Evolutionary conservation across 768 basidiomycete genomes (phyloP).

Genomic region (Termitomyces sp.): DNA sequence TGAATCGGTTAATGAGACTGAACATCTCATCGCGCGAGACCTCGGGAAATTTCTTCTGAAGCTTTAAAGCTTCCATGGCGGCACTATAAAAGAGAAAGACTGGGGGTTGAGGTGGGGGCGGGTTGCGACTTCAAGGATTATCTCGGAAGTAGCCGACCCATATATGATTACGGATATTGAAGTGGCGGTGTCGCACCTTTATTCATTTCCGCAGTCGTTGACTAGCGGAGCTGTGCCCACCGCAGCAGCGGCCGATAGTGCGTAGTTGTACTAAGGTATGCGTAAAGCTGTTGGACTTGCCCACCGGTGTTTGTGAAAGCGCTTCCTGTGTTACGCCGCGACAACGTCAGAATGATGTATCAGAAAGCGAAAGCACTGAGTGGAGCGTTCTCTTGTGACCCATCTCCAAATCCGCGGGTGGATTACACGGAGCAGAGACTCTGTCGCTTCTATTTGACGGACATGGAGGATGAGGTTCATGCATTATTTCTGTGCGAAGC

Average conservation of each 20-base stretch:
- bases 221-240: slow-evolving; percentile 1
- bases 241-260: slow-evolving; percentile 3
- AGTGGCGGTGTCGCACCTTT: slow-evolving; percentile 12
- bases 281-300: background rate
- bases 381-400: background rate
- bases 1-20: slow-evolving; percentile 91
- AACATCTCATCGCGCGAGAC: slow-evolving; percentile 93
- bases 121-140: slow-evolving; percentile 1
- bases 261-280: background rate
- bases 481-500: too few relatives aligned
- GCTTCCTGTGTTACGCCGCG: too few relatives aligned
- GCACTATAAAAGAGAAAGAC: background rate
- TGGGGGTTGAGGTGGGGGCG: background rate
- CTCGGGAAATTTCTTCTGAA: slow-evolving; percentile 91
- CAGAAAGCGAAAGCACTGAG: background rate
- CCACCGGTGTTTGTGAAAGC: background rate
- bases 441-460: too few relatives aligned
- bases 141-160: slow-evolving; percentile 16
- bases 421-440: too few relatives aligned
- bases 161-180: slow-evolving; percentile 6
- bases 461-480: too few relatives aligned
- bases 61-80: slow-evolving; percentile 75
- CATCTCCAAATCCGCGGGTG: too few relatives aligned
- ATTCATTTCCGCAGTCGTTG: background rate
- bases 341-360: background rate